Percentiles rank a stretch among this genome's conserved stretches.
These are phyloP conservation scores for Penicillium egyptiacum DNA, from an alignment of 495 filamentous ascomycete species.

Conservation along the genomic window DNA sequence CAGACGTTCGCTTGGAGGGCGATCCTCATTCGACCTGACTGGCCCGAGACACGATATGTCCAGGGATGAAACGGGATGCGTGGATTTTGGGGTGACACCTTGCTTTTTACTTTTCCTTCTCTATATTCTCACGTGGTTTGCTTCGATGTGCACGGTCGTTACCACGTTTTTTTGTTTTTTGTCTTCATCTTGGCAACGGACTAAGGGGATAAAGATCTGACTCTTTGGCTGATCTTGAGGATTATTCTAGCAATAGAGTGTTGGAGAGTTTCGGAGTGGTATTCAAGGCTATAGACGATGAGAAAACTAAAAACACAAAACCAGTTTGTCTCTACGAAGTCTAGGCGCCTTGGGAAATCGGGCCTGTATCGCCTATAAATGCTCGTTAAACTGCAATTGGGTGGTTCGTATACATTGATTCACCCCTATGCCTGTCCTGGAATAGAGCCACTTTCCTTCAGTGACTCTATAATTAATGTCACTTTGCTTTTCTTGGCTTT, in stretches of 20 bases:
- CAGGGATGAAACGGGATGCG: conserved; percentile 20
- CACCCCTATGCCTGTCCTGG: conserved; percentile 19
- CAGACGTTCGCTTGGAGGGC: conserved; percentile 13
- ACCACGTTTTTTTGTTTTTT: conserved; percentile 21
- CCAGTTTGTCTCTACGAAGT: background rate
- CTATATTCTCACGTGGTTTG: conserved; percentile 21
- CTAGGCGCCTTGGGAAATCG: background rate
- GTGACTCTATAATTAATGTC: background rate
- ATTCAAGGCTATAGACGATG: background rate
- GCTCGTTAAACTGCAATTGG: conserved; percentile 15
- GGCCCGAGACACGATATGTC: conserved; percentile 22
- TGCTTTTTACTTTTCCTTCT: conserved; percentile 7
- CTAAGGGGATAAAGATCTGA: conserved; percentile 38
- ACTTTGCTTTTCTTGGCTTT: background rate
- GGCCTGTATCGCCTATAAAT: conserved; percentile 18
- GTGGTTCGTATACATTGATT: conserved; percentile 15
- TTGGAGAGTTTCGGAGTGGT: background rate
- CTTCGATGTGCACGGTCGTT: conserved; percentile 4
- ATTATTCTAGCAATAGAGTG: background rate
- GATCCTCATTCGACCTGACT: conserved; percentile 19
- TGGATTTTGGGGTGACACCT: conserved; percentile 24
- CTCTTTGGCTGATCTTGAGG: conserved; percentile 12
- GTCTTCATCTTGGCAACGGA: conserved; percentile 25
- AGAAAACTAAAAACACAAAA: background rate
- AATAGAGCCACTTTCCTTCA: conserved; percentile 13